Percentiles rank a stretch among this genome's conserved stretches.
Conservation (phyloP, 148 eudicot species). For the Persicaria maculosa region DNA sequence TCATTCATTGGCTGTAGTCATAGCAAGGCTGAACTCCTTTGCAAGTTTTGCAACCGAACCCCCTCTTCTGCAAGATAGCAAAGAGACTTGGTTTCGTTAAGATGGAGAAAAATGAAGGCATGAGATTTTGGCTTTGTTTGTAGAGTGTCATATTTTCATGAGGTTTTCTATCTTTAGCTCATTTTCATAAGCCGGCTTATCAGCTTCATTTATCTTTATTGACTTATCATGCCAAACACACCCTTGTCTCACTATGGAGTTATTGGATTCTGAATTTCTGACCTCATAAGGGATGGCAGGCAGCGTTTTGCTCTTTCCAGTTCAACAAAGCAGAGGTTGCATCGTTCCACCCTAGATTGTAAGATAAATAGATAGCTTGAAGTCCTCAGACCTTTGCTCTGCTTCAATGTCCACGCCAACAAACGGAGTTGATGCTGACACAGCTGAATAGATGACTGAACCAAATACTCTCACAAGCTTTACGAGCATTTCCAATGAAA, state of each 20-base stretch:
- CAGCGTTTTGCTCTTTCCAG: conserved; percentile 73
- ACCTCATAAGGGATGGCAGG: conserved; percentile 73
- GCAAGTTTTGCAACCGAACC: conserved; percentile 81
- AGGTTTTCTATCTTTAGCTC: no score
- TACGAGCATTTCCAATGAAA: no score
- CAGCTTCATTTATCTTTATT: no score
- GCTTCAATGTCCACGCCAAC: no score
- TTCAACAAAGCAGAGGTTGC: conserved; percentile 82
- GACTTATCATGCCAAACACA: no score
- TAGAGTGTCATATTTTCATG: no score
- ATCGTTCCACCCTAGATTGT: conserved; percentile 67
- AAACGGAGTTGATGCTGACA: no score
- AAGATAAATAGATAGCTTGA: background rate
- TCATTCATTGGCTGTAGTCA: conserved; percentile 27
- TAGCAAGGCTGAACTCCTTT: conserved; percentile 69
- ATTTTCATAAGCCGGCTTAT: background rate
- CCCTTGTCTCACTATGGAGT: background rate
- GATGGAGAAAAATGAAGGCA: background rate
- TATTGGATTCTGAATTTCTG: conserved; percentile 23
- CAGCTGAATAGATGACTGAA: no score
- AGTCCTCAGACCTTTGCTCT: conserved; percentile 67
- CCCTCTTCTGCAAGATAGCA: conserved; percentile 52
- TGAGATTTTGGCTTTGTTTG: background rate
- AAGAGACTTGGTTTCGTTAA: background rate
- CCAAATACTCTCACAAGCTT: no score